A percentile compares a stretch with the other conserved stretches of the same genome.
Conservation (phyloP, 169 alveolate species). For the Plasmodium vivax region DNA sequence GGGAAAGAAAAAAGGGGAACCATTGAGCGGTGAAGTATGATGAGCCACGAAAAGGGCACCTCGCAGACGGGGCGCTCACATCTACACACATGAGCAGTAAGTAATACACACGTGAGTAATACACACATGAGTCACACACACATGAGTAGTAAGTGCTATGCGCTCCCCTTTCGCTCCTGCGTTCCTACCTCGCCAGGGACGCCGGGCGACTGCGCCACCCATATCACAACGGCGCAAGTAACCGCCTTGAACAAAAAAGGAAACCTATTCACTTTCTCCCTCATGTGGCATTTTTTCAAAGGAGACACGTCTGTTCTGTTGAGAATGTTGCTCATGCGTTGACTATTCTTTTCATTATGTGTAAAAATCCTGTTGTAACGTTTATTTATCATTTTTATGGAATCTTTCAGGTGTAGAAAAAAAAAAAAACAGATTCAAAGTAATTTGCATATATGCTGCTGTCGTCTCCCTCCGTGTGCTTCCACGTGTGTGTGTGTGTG, state of each 20-base stretch:
- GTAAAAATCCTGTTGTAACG: background rate
- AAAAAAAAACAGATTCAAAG: background rate
- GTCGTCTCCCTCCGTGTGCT: background rate
- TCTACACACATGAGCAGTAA: background rate
- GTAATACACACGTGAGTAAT: too few species aligned
- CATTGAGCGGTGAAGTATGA: background rate
- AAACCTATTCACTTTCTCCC: slow-evolving; percentile 20
- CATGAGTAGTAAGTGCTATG: background rate
- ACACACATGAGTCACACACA: background rate
- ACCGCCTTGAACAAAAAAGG: slow-evolving; percentile 12
- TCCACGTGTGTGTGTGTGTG: background rate
- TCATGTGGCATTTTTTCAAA: slow-evolving; percentile 27
- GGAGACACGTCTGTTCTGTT: slow-evolving; percentile 17
- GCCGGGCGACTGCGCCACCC: background rate
- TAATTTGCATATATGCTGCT: background rate
- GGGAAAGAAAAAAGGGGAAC: background rate
- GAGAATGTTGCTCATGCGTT: background rate
- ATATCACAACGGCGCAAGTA: slow-evolving; percentile 14
- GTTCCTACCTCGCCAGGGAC: background rate
- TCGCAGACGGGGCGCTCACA: background rate
- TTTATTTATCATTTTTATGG: slow-evolving; percentile 31
- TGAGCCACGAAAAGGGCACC: too few species aligned
- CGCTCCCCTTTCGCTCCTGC: background rate
- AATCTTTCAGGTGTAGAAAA: background rate
- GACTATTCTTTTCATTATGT: slow-evolving; percentile 30